Conservation (phyloP, 2,329 filamentous ascomycete species). For the Penicillium brevicompactum region DNA sequence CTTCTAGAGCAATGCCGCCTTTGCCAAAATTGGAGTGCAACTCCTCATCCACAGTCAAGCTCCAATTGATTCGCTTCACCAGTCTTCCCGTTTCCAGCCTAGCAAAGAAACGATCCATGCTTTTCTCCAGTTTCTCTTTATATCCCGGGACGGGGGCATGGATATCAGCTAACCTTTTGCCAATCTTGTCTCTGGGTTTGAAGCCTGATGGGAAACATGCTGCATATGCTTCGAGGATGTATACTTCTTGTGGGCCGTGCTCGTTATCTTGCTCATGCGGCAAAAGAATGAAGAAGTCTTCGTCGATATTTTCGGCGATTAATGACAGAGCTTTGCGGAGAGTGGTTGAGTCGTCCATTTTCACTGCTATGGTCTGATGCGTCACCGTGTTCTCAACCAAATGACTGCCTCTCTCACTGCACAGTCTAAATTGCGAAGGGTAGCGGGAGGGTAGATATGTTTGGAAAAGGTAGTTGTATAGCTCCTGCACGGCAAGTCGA, state of each 20-base stretch:
- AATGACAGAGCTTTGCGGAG: neutral
- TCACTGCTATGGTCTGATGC: neutral
- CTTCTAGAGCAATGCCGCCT: conserved; percentile 33
- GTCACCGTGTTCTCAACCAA: neutral
- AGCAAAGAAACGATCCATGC: conserved; percentile 66
- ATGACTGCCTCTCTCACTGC: neutral
- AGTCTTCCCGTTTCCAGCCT: conserved; percentile 55
- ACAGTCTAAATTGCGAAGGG: neutral
- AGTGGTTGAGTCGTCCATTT: neutral
- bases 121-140: conserved; percentile 55
- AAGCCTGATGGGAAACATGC: conserved; percentile 63
- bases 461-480: neutral
- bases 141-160: conserved; percentile 63
- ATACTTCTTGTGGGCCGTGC: conserved; percentile 31
- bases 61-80: conserved; percentile 59
- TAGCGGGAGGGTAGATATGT: neutral
- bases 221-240: conserved; percentile 59
- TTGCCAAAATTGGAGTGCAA: conserved; percentile 44
- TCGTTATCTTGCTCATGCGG: neutral
- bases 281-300: neutral
- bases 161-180: conserved; percentile 55
- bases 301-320: neutral
- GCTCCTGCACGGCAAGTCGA: neutral
- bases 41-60: conserved; percentile 40
- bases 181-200: conserved; percentile 57